Evolutionary conservation across 129 eudicot species (phyloP), one percentile per base, ranked within the genome.

Genomic region (Artemisia annua): DNA sequence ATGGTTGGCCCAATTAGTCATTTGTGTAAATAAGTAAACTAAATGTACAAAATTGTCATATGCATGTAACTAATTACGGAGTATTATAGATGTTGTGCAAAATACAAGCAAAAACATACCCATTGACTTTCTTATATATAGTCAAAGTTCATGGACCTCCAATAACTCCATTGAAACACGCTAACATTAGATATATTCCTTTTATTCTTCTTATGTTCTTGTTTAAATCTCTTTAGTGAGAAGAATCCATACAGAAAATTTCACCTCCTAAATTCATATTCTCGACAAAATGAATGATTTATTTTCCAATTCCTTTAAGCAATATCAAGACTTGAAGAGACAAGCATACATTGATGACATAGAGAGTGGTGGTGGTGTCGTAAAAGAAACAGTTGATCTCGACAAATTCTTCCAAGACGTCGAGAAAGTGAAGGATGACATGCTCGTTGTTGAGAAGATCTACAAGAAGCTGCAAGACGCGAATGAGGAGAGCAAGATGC

Each of bases 301-400:
- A 17, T 89, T 92, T 81, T 92, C 98, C 51, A 79, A 73, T 57
- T 92, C 98, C 35, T 87, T 92, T 75, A 87, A 82, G 75, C 85
- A 80, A 68, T 85, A 81, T 64, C 84, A 77, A 24, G 93, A 85
- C 67, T 64, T 86, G 18, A 87, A 87, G 81, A 67, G 30, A 12
- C 83, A 84, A 73, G 83, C 79, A 39, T 65, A 82, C 4, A 5
- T 82, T 18, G 92, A 79, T 64, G 96, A 92, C 85, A 59, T 89
- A 50, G 96, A 92, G 83, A 67, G 74, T 5, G 81, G 69, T 1
- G 60, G 77, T 19, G 79, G 76, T 39, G 46, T 39, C 7, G 46
- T 39, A 39, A 39, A 39, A 39, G 46, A 39, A 39, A 39, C 46
- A 1, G 46, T 39, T 39, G 46, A 39, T 39, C 46, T 92, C n/a